Conservation (phyloP, 306 rosid genomes). For the Acmispon strigosus region DNA sequence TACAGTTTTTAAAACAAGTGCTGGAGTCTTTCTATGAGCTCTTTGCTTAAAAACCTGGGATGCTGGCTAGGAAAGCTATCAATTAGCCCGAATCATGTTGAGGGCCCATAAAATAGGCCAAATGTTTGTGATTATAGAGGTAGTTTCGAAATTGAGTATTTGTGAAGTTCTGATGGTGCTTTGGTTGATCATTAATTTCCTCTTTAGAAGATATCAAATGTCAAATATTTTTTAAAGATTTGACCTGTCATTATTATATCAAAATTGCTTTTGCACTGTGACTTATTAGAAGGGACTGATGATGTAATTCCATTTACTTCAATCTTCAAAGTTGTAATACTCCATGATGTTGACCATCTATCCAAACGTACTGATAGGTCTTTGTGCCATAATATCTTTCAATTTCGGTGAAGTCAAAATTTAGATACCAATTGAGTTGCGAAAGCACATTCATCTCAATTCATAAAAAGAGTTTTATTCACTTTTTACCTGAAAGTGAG, state of each 20-base stretch:
- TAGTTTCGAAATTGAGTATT: neutral
- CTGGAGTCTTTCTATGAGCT: constrained; percentile 53
- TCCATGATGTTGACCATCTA: neutral
- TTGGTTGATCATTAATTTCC: neutral
- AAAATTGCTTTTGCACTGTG: neutral
- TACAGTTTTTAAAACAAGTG: constrained; percentile 71
- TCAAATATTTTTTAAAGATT: constrained; percentile 2
- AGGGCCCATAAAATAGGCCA: constrained; percentile 80
- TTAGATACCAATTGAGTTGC: no score
- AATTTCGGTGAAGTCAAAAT: no score
- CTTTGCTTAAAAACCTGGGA: constrained; percentile 68
- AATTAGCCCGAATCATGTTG: constrained; percentile 65
- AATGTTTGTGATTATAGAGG: constrained; percentile 78
- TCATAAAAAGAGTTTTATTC: no score
- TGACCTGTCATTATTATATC: neutral
- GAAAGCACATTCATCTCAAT: no score
- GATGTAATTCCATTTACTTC: constrained; percentile 71
- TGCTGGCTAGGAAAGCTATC: constrained; percentile 80
- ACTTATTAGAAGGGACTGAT: constrained; percentile 43
- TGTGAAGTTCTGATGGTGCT: neutral
- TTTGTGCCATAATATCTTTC: neutral
- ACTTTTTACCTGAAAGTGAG: no score
- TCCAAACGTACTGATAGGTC: neutral
- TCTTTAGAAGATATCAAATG: neutral
- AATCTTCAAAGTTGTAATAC: constrained; percentile 49